These are phyloP conservation scores for Cercophora newfieldiana DNA, from an alignment of 495 filamentous ascomycete species.

Conservation along the genomic window DNA sequence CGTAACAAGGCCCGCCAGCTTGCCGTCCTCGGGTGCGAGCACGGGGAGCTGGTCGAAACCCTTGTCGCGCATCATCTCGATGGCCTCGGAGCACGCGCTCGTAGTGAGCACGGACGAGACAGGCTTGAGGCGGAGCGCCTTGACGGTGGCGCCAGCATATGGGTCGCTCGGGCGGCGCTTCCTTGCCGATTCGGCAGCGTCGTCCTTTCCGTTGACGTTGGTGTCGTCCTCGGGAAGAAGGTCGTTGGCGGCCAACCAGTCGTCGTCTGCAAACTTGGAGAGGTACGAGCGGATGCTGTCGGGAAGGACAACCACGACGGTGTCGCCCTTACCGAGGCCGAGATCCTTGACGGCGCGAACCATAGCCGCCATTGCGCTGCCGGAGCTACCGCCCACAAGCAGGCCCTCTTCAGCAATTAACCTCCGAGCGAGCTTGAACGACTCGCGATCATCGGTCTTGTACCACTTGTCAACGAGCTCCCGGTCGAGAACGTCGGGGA, in stretches of 20 bases:
- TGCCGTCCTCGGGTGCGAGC: constrained; percentile 63
- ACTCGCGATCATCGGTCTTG: constrained; percentile 92
- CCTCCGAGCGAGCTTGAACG: constrained; percentile 83
- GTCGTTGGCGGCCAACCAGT: constrained; percentile 95
- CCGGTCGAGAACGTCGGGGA: constrained; percentile 88
- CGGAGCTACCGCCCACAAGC: constrained; percentile 90
- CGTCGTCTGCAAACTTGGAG: constrained; percentile 98
- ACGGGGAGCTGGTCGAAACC: constrained; percentile 96
- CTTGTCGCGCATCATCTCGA: constrained; percentile 96
- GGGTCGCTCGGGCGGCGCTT: constrained; percentile 50
- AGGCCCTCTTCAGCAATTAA: constrained; percentile 94
- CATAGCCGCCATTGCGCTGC: constrained; percentile 86
- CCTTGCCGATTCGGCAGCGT: constrained; percentile 19
- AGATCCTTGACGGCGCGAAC: constrained; percentile 76
- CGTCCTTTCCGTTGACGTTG: constrained; percentile 42
- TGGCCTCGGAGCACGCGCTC: constrained; percentile 74
- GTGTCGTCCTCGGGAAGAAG: constrained; percentile 59
- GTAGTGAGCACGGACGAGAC: constrained; percentile 76
- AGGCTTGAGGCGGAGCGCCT: constrained; percentile 82
- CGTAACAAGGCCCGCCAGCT: constrained; percentile 87
- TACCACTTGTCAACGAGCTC: constrained; percentile 89
- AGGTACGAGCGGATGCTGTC: constrained; percentile 97
- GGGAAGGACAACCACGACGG: constrained; percentile 86
- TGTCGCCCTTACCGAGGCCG: constrained; percentile 69
- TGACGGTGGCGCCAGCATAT: constrained; percentile 72